phyloP scores from a whole-genome alignment of 805 yeast genomes.

The Wickerhamiella brachini region DNA sequence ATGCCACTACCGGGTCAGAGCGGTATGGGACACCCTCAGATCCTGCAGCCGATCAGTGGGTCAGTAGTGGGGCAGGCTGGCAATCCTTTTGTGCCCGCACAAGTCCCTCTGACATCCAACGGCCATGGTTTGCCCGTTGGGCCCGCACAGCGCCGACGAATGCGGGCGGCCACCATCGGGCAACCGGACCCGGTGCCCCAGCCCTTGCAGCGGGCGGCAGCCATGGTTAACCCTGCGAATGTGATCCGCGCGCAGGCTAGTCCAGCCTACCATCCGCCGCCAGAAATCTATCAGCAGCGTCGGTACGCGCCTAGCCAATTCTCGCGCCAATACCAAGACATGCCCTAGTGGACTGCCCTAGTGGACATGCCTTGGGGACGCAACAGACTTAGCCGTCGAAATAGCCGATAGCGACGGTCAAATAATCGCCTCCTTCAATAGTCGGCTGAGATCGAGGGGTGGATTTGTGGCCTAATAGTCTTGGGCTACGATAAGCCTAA shows the following conservation, averaged over 20 bases:
- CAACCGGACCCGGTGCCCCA: constrained; percentile 28
- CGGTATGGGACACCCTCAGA: neutral
- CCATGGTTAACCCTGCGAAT: constrained; percentile 27
- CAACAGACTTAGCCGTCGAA: too few species aligned
- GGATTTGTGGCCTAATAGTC: too few species aligned
- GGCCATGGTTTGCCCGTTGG: neutral
- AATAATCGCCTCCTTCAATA: too few species aligned
- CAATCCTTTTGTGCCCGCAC: constrained; percentile 1
- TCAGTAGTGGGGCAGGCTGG: constrained; percentile 1
- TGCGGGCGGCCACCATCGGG: constrained; percentile 29
- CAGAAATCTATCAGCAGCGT: constrained; percentile 16
- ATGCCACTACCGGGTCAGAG: neutral
- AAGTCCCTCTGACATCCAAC: constrained; percentile 3
- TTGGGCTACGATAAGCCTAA: too few species aligned
- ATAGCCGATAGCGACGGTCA: too few species aligned
- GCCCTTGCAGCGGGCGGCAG: constrained; percentile 29
- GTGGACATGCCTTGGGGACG: too few species aligned
- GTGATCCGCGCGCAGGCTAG: constrained; percentile 27
- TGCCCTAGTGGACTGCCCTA: too few species aligned
- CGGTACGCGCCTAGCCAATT: neutral
- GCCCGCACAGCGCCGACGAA: constrained; percentile 3
- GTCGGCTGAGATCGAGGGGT: too few species aligned
- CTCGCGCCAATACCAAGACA: neutral
- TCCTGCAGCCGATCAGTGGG: neutral
- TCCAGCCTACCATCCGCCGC: constrained; percentile 30